Evolutionary conservation across 257 asterid genomes (phyloP), one percentile per base, ranked within the genome.

Genomic region (Asclepias syriaca): DNA sequence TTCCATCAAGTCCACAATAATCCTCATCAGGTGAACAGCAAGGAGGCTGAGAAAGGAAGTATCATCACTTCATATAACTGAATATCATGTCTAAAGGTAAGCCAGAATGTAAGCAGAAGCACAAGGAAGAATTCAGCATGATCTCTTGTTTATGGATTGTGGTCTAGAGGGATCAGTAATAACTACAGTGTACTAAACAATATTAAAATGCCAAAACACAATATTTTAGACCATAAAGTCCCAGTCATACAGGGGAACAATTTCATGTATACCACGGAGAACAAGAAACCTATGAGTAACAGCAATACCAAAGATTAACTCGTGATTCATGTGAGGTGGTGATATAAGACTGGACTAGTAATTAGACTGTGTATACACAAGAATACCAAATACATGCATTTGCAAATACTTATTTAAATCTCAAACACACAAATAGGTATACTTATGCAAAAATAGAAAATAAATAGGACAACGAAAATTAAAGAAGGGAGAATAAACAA

Each of bases 41-140:
- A 79, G 98, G 98, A 65, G 96, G 96, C 98, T 93, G 96, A 73
- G 78, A 83, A 76, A 66, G 66, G 21, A 60, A 29, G n/a, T 60
- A 9, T 60, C 11, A 4, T 3, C 66, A 60, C 21, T 60, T 60
- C n/a, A 60, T 16, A 59, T 9, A 24, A 27, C 40, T 11, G 43
- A 29, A 29, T 13, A 27, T 13, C 65, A 59, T 59, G n/a, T 27
- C 43, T 59, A 77, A 75, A 74, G 43, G 13, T 39, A 59, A 46
- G 27, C 16, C 14, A 58, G 27, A 58, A 58, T 39, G 3, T 11
- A 0, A 27, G 15, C 15, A 58, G 9, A 58, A n/a, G 19, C 8
- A 13, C 12, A 24, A 27, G 39, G 65, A 51, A 46, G 24, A 6
- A 57, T 56, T 43, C 12, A 15, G 40, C 32, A 48, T 54, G 46